Evolutionary conservation across 805 yeast species (phyloP).

Genomic region (Vanderwaltozyma verrucispora): DNA sequence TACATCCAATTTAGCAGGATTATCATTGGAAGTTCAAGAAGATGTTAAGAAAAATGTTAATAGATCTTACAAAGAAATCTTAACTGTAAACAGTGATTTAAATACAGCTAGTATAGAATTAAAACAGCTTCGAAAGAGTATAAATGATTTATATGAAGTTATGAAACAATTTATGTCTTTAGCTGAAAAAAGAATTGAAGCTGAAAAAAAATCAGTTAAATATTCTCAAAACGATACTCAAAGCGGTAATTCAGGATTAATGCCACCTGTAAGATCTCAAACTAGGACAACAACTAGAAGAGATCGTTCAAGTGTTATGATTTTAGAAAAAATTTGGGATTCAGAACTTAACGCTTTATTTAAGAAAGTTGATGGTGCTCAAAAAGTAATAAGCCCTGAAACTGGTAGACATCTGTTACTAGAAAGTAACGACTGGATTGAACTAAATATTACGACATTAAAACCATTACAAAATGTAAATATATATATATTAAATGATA

Average conservation of each 20-base stretch:
- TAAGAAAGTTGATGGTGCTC: constrained; percentile 86
- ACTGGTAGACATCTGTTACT: constrained; percentile 65
- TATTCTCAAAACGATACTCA: constrained; percentile 1
- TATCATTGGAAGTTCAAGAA: constrained; percentile 40
- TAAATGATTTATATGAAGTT: constrained; percentile 50
- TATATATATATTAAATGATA: constrained; percentile 67
- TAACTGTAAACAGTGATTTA: constrained; percentile 50
- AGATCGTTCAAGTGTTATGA: constrained; percentile 60
- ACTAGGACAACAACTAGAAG: constrained; percentile 16
- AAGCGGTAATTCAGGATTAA: constrained; percentile 7
- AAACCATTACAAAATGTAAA: constrained; percentile 70
- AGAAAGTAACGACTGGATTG: constrained; percentile 80
- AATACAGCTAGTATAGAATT: constrained; percentile 55
- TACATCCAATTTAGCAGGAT: constrained; percentile 40
- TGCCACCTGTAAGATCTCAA: constrained; percentile 15
- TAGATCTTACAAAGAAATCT: constrained; percentile 51
- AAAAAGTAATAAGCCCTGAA: constrained; percentile 45
- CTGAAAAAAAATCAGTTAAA: constrained; percentile 30
- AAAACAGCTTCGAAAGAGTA: constrained; percentile 46
- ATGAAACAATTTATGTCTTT: constrained; percentile 48
- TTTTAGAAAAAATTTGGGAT: constrained; percentile 76
- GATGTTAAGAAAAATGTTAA: constrained; percentile 52
- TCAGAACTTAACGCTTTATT: constrained; percentile 57
- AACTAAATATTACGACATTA: constrained; percentile 75
- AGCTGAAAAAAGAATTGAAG: constrained; percentile 46